A percentile compares a stretch with the other conserved stretches of the same genome.
phyloP scores from a whole-genome alignment of 441 rosid species.

The Bocquillonia castaneifolia region DNA sequence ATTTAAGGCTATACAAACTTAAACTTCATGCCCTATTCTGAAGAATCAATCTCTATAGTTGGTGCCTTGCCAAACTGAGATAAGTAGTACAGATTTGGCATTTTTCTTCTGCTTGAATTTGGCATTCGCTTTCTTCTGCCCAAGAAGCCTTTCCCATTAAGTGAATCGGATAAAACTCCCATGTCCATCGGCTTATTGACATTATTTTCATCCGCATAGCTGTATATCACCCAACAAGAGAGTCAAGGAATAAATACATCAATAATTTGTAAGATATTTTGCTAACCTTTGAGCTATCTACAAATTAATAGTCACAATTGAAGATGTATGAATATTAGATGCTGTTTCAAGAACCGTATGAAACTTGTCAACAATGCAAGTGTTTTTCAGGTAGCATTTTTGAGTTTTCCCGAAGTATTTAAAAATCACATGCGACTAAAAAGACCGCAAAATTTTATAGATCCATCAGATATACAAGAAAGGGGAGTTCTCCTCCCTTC shows the following conservation, averaged over 20 bases:
- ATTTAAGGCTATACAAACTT: neutral
- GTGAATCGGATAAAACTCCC: slow-evolving; percentile 67
- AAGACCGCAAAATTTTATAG: too few relatives aligned
- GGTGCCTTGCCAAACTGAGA: slow-evolving; percentile 47
- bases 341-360: neutral
- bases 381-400: too few relatives aligned
- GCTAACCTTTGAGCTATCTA: too few relatives aligned
- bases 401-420: too few relatives aligned
- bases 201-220: slow-evolving; percentile 48
- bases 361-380: neutral
- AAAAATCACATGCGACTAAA: too few relatives aligned
- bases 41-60: slow-evolving; percentile 48
- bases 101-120: slow-evolving; percentile 32
- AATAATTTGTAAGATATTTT: too few relatives aligned
- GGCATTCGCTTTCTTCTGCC: slow-evolving; percentile 53
- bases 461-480: too few relatives aligned
- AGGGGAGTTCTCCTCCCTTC: too few relatives aligned
- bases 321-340: too few relatives aligned
- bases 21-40: slow-evolving; percentile 36
- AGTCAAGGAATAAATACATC: neutral
- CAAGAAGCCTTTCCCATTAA: slow-evolving; percentile 52
- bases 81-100: slow-evolving; percentile 35
- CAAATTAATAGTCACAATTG: neutral
- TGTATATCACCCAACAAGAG: slow-evolving; percentile 26
- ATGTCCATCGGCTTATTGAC: slow-evolving; percentile 60